Conservation (phyloP, 2,329 filamentous ascomycete genomes). For the Colletotrichum euphorbiae region DNA sequence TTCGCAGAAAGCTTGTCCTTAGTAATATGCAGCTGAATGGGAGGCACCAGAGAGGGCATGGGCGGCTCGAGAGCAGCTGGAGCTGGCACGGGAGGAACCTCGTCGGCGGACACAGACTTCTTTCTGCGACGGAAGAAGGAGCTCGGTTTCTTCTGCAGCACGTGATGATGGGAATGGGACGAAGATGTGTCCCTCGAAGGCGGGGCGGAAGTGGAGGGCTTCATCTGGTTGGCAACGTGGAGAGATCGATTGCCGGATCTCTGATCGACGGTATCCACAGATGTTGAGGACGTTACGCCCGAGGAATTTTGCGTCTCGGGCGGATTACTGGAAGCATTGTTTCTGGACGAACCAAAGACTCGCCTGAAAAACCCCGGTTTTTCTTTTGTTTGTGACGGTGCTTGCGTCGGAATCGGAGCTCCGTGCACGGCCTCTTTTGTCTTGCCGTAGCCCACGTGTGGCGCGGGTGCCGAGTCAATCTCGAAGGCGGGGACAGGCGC, state of each 20-base stretch:
- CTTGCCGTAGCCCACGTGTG: constrained; percentile 70
- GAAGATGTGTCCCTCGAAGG: constrained; percentile 61
- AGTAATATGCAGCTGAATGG: constrained; percentile 49
- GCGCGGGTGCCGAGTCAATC: constrained; percentile 67
- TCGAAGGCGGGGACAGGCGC: constrained; percentile 51
- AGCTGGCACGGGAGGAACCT: constrained; percentile 69
- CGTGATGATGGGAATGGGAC: constrained; percentile 58
- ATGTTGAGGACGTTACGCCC: constrained; percentile 50
- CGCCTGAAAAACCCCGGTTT: constrained; percentile 91
- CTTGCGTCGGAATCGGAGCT: constrained; percentile 62
- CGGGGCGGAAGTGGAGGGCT: constrained; percentile 57
- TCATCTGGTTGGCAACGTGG: constrained; percentile 60
- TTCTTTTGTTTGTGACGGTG: constrained; percentile 68
- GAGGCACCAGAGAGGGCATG: constrained; percentile 50
- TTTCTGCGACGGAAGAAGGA: constrained; percentile 95
- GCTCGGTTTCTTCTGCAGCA: constrained; percentile 88
- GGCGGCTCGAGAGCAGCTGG: constrained; percentile 53
- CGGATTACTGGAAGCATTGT: constrained; percentile 48
- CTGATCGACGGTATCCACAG: constrained; percentile 51
- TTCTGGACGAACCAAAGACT: constrained; percentile 83
- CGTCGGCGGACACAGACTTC: constrained; percentile 76
- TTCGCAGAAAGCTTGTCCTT: constrained; percentile 47
- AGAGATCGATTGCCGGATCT: constrained; percentile 54
- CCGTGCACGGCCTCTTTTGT: constrained; percentile 63
- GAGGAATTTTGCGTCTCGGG: constrained; percentile 37